Percentiles rank a stretch among this genome's conserved stretches.
These are phyloP conservation scores for Apiotrichum veenhuisii DNA, from an alignment of 1,284 basidiomycete species.

Conservation along the genomic window DNA sequence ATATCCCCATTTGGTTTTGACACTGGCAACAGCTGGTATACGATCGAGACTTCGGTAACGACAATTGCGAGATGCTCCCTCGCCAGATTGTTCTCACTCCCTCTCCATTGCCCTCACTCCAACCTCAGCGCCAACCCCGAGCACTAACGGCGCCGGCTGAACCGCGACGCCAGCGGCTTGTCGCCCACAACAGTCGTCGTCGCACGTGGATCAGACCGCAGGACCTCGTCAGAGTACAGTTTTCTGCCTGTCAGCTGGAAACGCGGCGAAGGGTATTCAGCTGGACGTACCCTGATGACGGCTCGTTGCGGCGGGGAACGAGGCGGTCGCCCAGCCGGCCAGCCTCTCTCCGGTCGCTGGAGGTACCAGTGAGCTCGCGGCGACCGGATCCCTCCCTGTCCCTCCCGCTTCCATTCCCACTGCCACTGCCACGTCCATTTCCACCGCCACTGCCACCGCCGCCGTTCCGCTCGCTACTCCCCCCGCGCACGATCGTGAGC, in stretches of 20 bases:
- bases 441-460: neutral
- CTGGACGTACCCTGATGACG: neutral
- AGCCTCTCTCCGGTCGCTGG: neutral
- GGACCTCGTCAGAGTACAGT: slow-evolving; percentile 66
- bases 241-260: slow-evolving; percentile 55
- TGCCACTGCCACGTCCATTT: neutral
- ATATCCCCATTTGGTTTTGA: neutral
- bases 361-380: too few relatives aligned
- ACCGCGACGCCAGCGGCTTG: neutral
- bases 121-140: neutral
- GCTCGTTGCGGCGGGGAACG: neutral
- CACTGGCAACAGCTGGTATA: neutral
- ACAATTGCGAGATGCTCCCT: neutral
- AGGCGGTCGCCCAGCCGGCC: neutral
- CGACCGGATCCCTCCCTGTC: neutral
- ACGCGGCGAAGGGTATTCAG: neutral
- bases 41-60: too few relatives aligned
- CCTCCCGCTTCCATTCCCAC: neutral
- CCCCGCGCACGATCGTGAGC: slow-evolving; percentile 53
- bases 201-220: neutral
- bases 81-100: too few relatives aligned
- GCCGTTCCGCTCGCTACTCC: neutral
- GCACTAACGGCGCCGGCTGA: neutral
- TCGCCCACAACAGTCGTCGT: neutral
- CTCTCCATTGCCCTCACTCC: neutral